Evolutionary conservation across 139 green algal genomes (phyloP).

Genomic region (Parachlorella kessleri): DNA sequence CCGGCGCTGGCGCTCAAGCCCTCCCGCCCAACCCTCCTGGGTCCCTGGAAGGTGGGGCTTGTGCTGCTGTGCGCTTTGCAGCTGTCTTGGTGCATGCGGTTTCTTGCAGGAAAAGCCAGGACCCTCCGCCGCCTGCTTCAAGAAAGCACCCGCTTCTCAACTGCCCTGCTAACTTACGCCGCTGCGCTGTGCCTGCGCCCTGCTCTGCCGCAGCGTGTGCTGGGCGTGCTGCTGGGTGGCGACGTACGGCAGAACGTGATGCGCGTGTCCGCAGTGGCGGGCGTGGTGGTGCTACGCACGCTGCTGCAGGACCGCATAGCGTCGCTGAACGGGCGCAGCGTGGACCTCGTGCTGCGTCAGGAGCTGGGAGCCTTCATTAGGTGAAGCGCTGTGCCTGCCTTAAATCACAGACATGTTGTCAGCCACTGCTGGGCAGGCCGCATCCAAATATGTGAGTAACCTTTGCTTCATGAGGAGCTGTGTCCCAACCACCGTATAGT

Average conservation of each 20-base stretch:
- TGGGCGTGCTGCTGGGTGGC: conserved; percentile 38
- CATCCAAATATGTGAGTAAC: too few species aligned
- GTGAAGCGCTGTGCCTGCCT: too few species aligned
- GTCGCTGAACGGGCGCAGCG: conserved; percentile 68
- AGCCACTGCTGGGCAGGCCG: too few species aligned
- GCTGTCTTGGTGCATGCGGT: background rate
- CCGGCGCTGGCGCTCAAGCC: conserved; percentile 20
- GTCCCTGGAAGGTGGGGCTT: conserved; percentile 24
- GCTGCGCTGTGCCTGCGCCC: background rate
- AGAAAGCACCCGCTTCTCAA: too few species aligned
- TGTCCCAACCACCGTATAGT: too few species aligned
- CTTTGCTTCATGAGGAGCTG: too few species aligned
- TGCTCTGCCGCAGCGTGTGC: conserved; percentile 7
- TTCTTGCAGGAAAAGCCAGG: too few species aligned
- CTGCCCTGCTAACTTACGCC: background rate
- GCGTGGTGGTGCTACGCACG: conserved; percentile 62
- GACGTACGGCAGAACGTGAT: conserved; percentile 13
- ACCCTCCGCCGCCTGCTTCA: too few species aligned
- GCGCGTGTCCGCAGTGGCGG: conserved; percentile 37
- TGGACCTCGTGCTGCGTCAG: conserved; percentile 74
- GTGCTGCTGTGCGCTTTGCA: background rate
- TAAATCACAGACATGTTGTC: too few species aligned
- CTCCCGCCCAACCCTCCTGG: conserved; percentile 7
- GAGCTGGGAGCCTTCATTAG: conserved; percentile 38
- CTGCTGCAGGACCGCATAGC: conserved; percentile 73